Evolutionary conservation across 768 basidiomycete species (phyloP), one percentile per base, ranked within the genome.

Genomic region (Fomitopsis pulvina): DNA sequence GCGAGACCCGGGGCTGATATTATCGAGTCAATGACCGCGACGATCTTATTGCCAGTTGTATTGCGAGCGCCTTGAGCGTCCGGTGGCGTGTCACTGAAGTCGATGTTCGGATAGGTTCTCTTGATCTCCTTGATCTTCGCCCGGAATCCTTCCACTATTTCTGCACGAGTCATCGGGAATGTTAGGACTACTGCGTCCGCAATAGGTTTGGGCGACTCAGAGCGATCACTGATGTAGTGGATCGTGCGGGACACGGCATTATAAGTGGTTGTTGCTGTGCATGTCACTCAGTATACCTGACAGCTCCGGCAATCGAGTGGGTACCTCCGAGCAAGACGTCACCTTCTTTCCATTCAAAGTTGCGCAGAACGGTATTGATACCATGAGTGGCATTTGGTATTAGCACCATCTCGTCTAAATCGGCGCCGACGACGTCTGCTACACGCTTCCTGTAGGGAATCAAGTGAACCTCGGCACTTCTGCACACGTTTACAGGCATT

Each of bases 21-120:
- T 41, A 92, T 83, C 27, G 71, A 66, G 60, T 92, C 91, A 10
- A 92, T 78, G 30, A 92, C 62, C 0, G 81, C 81, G 20, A 90
- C 70, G 4, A 87, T 72, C 63, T 81, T 78, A 55, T 70, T 65
- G 16, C 62, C 52, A 2, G 60, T 54, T 5, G 20, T 37, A 41
- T 43, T 16, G 4, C 34, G 25, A 14, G 30, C 30, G 18, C 37
- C 21, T 4, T 16, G 20, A 3, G 41, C 12, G 26, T 52, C 51
- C 20, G 14, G 25, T 1, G 60, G 59, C 2, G 53, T 48, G 44
- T 30, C 58, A 46, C 12, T 45, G 54, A 57, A 39, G 44, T 37
- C 21, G 29, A 40, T 41, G 22, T 52, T 45, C 28, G 57, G 22
- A 49, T 51, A 43, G 39, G 8, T 20, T 20, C 48, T 42, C 50